phyloP scores from a whole-genome alignment of 2,329 filamentous ascomycete genomes.

The Paracamarosporium sp. region DNA sequence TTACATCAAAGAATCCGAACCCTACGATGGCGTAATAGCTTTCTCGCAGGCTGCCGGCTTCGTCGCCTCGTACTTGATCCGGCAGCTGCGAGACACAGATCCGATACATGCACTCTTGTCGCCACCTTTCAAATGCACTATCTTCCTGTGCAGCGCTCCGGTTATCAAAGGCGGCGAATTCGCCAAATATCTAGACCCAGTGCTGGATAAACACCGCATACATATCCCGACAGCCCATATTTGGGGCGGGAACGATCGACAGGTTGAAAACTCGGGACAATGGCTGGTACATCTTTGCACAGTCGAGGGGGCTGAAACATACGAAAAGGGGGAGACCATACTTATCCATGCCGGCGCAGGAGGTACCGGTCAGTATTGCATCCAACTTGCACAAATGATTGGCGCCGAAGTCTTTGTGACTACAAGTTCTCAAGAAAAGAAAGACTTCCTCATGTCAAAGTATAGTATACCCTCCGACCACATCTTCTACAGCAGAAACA shows the following conservation, averaged over 20 bases:
- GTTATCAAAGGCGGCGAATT: neutral
- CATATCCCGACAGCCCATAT: neutral
- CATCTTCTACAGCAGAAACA: neutral
- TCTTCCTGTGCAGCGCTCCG: neutral
- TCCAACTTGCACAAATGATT: conserved; percentile 15
- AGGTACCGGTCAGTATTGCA: conserved; percentile 21
- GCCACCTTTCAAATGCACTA: neutral
- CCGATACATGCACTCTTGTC: neutral
- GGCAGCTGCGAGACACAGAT: neutral
- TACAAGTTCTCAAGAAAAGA: neutral
- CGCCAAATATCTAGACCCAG: neutral
- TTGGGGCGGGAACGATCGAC: neutral
- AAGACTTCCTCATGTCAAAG: neutral
- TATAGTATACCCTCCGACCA: neutral
- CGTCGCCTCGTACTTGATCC: neutral
- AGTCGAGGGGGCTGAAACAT: neutral
- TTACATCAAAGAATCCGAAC: neutral
- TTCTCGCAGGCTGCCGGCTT: neutral
- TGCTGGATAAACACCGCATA: neutral
- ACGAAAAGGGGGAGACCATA: conserved; percentile 27
- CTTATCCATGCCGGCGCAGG: conserved; percentile 26
- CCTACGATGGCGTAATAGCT: neutral
- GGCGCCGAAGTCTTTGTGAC: neutral
- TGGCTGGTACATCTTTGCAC: neutral
- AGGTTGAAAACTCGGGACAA: neutral